phyloP scores from a whole-genome alignment of 192 early-diverging fungal genomes.

The Backusella parvicylindrica region DNA sequence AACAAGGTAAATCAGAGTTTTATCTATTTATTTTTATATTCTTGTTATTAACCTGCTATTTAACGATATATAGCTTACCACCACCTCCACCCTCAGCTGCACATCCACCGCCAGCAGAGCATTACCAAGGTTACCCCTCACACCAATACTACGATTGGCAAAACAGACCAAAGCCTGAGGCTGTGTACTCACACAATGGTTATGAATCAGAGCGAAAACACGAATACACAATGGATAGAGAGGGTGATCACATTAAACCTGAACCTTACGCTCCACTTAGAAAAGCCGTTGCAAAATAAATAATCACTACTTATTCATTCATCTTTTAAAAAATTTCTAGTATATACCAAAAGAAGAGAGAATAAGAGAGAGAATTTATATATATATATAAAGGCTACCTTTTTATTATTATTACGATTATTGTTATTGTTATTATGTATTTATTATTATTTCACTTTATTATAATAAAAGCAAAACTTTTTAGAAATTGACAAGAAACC shows the following conservation, averaged over 20 bases:
- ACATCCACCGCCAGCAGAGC: not conserved
- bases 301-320: too few species aligned
- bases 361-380: not conserved
- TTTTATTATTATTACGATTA: not conserved
- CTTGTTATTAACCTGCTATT: not conserved
- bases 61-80: not conserved
- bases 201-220: slow-evolving; percentile 11
- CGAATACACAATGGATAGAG: slow-evolving; percentile 1
- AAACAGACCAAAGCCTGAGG: not conserved
- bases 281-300: slow-evolving; percentile 3
- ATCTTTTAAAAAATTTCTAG: not conserved
- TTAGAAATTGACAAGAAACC: not conserved
- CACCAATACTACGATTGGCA: slow-evolving; percentile 2
- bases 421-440: not conserved
- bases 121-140: not conserved
- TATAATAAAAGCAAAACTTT: not conserved
- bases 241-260: not conserved
- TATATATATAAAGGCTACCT: not conserved
- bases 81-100: not conserved
- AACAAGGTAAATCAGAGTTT: not conserved
- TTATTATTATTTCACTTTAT: not conserved
- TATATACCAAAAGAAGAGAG: not conserved
- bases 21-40: not conserved
- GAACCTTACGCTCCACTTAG: not conserved
- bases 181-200: not conserved